Evolutionary conservation across 177 flowering plant genomes (phyloP), one percentile per base, ranked within the genome.

Genomic region (Vitis hybrid): DNA sequence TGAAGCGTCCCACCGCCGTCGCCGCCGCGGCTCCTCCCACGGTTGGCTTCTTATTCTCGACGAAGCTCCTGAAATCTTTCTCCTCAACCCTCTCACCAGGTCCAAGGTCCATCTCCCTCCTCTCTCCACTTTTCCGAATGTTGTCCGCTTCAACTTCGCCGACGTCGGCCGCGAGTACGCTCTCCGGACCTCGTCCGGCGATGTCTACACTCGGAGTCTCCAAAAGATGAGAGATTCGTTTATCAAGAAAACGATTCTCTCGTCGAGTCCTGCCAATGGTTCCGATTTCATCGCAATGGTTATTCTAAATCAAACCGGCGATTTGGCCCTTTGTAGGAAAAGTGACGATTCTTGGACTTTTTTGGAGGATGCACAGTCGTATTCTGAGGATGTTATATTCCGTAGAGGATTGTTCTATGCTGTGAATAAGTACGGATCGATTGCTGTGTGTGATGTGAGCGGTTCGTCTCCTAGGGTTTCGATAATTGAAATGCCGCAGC

Each of bases 11-110:
- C 64, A 26, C 49, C 29, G 67, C 57, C 76, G 71, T 58, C 84
- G 88, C 71, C 76, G 74, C 58, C 73, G 85, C 75, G 94, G 92
- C 48, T 87, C 92, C 7, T 87, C 94, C 29, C 85, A 81, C 58
- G 87, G 91, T 3, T 89, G 83, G 85, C 81, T 89, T 13, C 68
- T 74, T 2, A 18, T 86, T 45, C 73, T 83, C 76, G 85, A 81
- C 20, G 83, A 81, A 15, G 26, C 79, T 3, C 90, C 90, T 0
- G 15, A 49, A 0, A 52, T 89, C 14, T 62, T 76, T 62, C 77
- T 83, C 29, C 39, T 82, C 5, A 87, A 87, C 64, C 84, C 88
- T 1, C 53, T 89, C 59, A 82, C 90, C 0, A 59, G 76, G 0
- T 61, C 70, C 59, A 81, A 60, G 71, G 8, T 79, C 20, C 20